Conservation (phyloP, 2,329 filamentous ascomycete species). For the Aspergillus terreus region DNA sequence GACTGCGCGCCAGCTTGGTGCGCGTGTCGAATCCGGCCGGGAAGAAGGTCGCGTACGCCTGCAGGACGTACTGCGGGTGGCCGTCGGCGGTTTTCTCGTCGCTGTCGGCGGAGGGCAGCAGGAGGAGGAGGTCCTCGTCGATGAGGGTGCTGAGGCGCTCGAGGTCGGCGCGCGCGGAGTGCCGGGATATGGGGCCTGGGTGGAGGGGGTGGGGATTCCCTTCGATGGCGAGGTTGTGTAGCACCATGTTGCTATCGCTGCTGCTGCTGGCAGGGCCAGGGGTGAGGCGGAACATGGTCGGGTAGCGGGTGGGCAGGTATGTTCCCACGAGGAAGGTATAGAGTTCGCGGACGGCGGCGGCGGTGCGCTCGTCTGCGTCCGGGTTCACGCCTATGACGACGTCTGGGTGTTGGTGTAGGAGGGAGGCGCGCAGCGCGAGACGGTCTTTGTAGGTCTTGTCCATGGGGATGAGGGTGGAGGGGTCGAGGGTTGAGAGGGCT, state of each 20-base stretch:
- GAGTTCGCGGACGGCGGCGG: conserved; percentile 52
- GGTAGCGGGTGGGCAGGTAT: conserved; percentile 57
- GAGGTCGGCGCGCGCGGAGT: conserved; percentile 29
- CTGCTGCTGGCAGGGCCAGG: conserved; percentile 7
- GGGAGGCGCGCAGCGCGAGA: conserved; percentile 46
- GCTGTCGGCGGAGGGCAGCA: conserved; percentile 41
- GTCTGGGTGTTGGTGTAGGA: conserved; percentile 44
- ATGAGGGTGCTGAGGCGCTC: conserved; percentile 49
- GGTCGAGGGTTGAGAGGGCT: conserved; percentile 27
- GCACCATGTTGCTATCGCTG: background rate
- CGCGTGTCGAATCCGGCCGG: conserved; percentile 57
- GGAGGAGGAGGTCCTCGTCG: conserved; percentile 59
- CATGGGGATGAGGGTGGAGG: conserved; percentile 56
- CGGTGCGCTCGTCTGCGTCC: conserved; percentile 36
- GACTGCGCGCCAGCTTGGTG: conserved; percentile 51
- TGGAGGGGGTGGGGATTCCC: conserved; percentile 31
- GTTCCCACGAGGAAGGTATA: conserved; percentile 52
- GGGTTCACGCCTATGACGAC: conserved; percentile 39
- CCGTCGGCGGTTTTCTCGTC: conserved; percentile 15
- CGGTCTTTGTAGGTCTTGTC: conserved; percentile 57
- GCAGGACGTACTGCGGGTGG: conserved; percentile 49
- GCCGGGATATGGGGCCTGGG: background rate
- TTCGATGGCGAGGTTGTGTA: conserved; percentile 46
- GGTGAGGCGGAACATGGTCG: conserved; percentile 47
- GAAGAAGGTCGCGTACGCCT: conserved; percentile 56